Percentiles rank a stretch among this genome's conserved stretches.
phyloP scores from a whole-genome alignment of 2,329 filamentous ascomycete genomes.

The Cytospora paraplurivora region DNA sequence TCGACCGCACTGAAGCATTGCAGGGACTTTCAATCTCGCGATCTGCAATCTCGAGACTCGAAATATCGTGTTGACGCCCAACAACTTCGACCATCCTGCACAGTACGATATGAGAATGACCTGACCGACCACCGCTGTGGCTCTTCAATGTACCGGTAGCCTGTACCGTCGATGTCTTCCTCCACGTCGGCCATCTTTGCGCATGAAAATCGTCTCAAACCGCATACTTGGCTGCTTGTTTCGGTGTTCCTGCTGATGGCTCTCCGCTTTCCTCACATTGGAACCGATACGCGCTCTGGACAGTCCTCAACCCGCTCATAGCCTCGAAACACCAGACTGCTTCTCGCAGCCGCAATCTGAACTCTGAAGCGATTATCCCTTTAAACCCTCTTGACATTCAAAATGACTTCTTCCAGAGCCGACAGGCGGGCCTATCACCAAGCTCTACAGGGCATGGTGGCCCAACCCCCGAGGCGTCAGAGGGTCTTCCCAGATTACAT shows the following conservation, averaged over 20 bases:
- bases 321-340: not conserved
- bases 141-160: not conserved
- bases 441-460: not conserved
- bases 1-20: not conserved
- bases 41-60: too few relatives aligned
- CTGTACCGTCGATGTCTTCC: not conserved
- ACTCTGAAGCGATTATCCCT: not conserved
- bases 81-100: not conserved
- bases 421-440: constrained; percentile 2
- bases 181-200: not conserved
- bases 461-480: not conserved
- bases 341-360: not conserved
- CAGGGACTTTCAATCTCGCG: not conserved
- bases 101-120: not conserved
- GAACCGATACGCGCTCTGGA: not conserved
- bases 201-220: not conserved
- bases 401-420: not conserved
- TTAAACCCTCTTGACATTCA: not conserved
- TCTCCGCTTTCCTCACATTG: not conserved
- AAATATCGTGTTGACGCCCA: not conserved
- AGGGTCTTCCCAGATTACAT: constrained; percentile 23
- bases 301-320: not conserved
- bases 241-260: not conserved
- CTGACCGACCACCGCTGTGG: not conserved
- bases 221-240: not conserved